Evolutionary conservation across 441 rosid species (phyloP).

Genomic region (Gossypium schwendimanii): DNA sequence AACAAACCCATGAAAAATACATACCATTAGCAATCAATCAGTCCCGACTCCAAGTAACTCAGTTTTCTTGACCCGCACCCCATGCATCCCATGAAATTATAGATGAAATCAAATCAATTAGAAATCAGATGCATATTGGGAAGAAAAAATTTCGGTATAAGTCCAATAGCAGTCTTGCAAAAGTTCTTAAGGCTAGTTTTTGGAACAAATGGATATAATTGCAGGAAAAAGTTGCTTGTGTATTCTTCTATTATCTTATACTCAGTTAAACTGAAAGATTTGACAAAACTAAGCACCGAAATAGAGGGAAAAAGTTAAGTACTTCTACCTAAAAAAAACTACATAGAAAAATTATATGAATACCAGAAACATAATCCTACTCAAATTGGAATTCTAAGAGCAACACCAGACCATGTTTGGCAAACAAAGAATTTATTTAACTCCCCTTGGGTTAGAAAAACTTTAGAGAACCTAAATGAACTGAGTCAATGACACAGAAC

Average conservation of each 20-base stretch:
- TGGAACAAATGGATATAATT: not conserved
- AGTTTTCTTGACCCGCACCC: not conserved
- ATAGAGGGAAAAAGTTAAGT: not conserved
- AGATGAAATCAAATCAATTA: not conserved
- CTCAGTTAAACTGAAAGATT: not conserved
- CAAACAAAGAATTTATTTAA: not conserved
- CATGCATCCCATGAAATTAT: not conserved
- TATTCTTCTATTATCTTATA: not conserved
- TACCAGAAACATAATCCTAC: not conserved
- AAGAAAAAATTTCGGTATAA: not conserved
- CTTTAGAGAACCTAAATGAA: not conserved
- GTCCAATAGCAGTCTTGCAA: not conserved
- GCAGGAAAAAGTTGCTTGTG: not conserved
- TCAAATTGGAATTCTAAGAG: not conserved
- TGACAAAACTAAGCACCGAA: not conserved
- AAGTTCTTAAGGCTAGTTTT: not conserved
- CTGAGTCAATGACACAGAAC: not conserved
- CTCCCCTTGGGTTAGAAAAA: not conserved
- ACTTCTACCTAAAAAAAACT: not conserved
- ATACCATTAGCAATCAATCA: not conserved
- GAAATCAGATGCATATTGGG: not conserved
- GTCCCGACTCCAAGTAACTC: not conserved
- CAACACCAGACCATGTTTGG: not conserved
- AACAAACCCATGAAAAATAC: not conserved
- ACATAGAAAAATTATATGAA: not conserved